A percentile compares a stretch with the other conserved stretches of the same genome.
Evolutionary conservation across 2,329 filamentous ascomycete genomes (phyloP).

Genomic region (Raffaelea ambrosiae): DNA sequence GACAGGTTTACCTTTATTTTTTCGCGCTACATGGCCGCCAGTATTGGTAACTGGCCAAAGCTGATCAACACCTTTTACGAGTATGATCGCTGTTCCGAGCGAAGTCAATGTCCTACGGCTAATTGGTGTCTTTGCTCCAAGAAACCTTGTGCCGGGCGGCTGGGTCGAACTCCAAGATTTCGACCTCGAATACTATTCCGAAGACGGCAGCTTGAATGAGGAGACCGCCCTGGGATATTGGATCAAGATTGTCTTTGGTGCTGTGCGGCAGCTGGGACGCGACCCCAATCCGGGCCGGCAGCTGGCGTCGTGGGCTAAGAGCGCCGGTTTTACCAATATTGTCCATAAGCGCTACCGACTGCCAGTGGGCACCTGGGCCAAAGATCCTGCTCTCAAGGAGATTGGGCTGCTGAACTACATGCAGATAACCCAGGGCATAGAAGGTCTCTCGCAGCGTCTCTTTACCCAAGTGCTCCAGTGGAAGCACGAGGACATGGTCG

Average conservation of each 20-base stretch:
- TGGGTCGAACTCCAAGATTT: constrained; percentile 16
- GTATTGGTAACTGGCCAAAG: constrained; percentile 12
- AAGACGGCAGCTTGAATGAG: constrained; percentile 10
- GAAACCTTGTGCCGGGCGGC: constrained; percentile 14
- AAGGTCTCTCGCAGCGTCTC: constrained; percentile 12
- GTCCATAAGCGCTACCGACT: constrained; percentile 33
- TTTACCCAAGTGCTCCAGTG: constrained; percentile 17
- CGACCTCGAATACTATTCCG: constrained; percentile 10
- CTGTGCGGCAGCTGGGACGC: constrained; percentile 11
- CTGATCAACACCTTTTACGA: constrained; percentile 8
- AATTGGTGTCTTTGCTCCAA: not conserved
- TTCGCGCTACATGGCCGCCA: constrained; percentile 10
- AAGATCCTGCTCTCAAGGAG: constrained; percentile 36
- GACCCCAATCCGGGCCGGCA: constrained; percentile 15
- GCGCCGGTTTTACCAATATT: constrained; percentile 42
- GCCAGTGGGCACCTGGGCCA: constrained; percentile 38
- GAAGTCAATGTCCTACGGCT: not conserved
- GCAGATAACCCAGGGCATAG: constrained; percentile 11
- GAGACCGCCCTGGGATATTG: constrained; percentile 7
- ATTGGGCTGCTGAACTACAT: constrained; percentile 10
- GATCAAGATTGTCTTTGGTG: constrained; percentile 11
- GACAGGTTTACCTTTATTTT: constrained; percentile 12
- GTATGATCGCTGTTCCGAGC: constrained; percentile 2
- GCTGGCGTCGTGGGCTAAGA: constrained; percentile 29
- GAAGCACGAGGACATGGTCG: constrained; percentile 11